Percentiles rank a stretch among this genome's conserved stretches.
Conservation (phyloP, 2,329 filamentous ascomycete genomes). For the Rhynchosporium agropyri region DNA sequence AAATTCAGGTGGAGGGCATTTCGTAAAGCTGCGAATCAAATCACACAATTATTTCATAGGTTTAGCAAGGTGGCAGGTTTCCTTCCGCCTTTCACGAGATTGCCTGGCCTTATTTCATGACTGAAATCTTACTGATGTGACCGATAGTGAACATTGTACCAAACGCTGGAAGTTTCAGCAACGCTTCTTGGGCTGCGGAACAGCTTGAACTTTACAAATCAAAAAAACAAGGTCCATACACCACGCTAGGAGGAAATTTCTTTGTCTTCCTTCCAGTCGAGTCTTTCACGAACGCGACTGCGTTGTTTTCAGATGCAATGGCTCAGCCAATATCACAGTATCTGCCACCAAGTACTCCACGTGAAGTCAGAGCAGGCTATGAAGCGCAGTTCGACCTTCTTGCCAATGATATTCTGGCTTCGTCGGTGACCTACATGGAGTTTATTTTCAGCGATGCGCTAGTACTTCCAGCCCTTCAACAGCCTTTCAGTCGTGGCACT, state of each 20-base stretch:
- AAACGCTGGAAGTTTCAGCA: conserved; percentile 23
- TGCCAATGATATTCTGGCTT: not conserved
- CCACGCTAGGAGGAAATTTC: conserved; percentile 21
- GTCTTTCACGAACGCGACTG: conserved; percentile 16
- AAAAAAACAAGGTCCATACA: conserved; percentile 24
- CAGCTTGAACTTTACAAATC: conserved; percentile 20
- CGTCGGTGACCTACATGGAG: conserved; percentile 15
- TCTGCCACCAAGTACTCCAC: conserved; percentile 14
- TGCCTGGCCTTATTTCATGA: not conserved
- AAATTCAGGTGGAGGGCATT: too few relatives aligned
- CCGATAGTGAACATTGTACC: conserved; percentile 4
- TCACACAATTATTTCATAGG: too few relatives aligned
- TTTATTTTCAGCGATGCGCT: conserved; percentile 21
- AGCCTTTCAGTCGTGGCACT: conserved; percentile 26
- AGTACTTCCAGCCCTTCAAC: conserved; percentile 21
- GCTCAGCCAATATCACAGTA: conserved; percentile 20
- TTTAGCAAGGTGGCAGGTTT: too few relatives aligned
- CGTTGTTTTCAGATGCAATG: conserved; percentile 11
- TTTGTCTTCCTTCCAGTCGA: conserved; percentile 24
- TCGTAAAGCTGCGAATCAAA: too few relatives aligned
- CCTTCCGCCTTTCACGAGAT: too few relatives aligned
- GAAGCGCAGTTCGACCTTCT: conserved; percentile 21
- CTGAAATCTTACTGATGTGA: not conserved
- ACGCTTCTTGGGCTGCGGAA: conserved; percentile 22
- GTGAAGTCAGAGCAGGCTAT: conserved; percentile 21